Conservation (phyloP, 1,284 basidiomycete genomes). For the Golubevia pallescens region DNA sequence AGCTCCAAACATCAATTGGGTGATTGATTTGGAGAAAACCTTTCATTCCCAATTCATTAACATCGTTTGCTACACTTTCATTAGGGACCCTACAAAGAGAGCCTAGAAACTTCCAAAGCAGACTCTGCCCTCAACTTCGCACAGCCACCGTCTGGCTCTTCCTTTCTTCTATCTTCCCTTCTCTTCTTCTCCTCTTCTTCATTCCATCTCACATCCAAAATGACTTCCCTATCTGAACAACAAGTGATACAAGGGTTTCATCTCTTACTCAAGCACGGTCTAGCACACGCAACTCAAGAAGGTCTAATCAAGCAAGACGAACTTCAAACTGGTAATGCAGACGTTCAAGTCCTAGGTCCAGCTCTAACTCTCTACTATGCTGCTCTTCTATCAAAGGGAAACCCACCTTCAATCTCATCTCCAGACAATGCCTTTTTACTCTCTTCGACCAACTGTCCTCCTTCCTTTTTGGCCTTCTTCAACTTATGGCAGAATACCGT, state of each 20-base stretch:
- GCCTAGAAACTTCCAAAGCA: too few relatives aligned
- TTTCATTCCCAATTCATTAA: too few relatives aligned
- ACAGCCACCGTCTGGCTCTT: too few relatives aligned
- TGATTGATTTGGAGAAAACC: too few relatives aligned
- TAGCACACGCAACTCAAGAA: constrained; percentile 77
- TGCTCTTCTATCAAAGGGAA: constrained; percentile 71
- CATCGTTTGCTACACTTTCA: too few relatives aligned
- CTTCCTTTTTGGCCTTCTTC: constrained; percentile 73
- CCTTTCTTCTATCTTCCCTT: background rate
- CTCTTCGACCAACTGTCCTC: constrained; percentile 71
- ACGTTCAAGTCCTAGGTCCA: constrained; percentile 67
- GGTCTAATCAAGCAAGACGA: constrained; percentile 74
- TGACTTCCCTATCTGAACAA: constrained; percentile 68
- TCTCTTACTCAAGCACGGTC: constrained; percentile 76
- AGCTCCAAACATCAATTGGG: too few relatives aligned
- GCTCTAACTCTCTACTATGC: constrained; percentile 75
- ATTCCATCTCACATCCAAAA: background rate
- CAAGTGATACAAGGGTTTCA: constrained; percentile 78
- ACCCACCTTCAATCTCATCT: constrained; percentile 72
- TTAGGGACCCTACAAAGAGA: too few relatives aligned
- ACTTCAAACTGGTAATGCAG: constrained; percentile 78
- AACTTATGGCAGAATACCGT: constrained; percentile 75
- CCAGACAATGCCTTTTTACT: constrained; percentile 69
- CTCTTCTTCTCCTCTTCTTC: background rate
- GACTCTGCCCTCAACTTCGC: too few relatives aligned